Evolutionary conservation across 306 rosid genomes (phyloP).

Genomic region (Lotus japonicus): DNA sequence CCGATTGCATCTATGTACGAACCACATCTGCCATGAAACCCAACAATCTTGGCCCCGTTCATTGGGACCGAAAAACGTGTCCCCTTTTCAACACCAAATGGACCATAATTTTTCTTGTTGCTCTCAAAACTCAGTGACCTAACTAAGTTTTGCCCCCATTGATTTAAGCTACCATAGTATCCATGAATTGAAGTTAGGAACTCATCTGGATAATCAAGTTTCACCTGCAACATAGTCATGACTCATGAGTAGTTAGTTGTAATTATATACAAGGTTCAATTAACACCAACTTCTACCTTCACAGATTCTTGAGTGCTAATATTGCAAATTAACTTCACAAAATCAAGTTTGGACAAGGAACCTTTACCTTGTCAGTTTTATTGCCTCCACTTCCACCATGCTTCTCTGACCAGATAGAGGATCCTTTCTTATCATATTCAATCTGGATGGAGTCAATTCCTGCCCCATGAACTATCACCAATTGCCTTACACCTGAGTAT

Average conservation of each 20-base stretch:
- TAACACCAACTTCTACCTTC: conserved; percentile 5
- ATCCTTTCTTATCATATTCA: conserved; percentile 64
- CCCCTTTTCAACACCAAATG: conserved; percentile 60
- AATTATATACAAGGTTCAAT: not conserved
- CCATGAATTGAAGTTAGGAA: conserved; percentile 57
- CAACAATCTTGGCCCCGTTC: conserved; percentile 66
- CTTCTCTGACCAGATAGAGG: conserved; percentile 62
- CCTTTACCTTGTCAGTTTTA: conserved; percentile 46
- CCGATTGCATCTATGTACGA: conserved; percentile 88
- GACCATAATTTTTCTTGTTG: conserved; percentile 59
- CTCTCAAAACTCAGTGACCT: conserved; percentile 55
- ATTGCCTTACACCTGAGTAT: conserved; percentile 61
- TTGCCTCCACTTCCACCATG: conserved; percentile 83
- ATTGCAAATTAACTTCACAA: not conserved
- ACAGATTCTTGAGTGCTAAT: not conserved
- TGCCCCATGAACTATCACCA: conserved; percentile 61
- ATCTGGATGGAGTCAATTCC: conserved; percentile 71
- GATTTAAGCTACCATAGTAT: conserved; percentile 46
- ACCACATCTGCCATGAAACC: conserved; percentile 73
- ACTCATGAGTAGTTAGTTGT: not conserved
- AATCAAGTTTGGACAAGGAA: not conserved
- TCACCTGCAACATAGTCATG: conserved; percentile 40
- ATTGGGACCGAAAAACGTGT: conserved; percentile 52
- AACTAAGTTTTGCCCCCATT: conserved; percentile 36
- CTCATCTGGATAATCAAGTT: conserved; percentile 63